Percentiles rank a stretch among this genome's conserved stretches.
These are phyloP conservation scores for Nakazawaea ernobii DNA, from an alignment of 805 yeast species.

Conservation along the genomic window DNA sequence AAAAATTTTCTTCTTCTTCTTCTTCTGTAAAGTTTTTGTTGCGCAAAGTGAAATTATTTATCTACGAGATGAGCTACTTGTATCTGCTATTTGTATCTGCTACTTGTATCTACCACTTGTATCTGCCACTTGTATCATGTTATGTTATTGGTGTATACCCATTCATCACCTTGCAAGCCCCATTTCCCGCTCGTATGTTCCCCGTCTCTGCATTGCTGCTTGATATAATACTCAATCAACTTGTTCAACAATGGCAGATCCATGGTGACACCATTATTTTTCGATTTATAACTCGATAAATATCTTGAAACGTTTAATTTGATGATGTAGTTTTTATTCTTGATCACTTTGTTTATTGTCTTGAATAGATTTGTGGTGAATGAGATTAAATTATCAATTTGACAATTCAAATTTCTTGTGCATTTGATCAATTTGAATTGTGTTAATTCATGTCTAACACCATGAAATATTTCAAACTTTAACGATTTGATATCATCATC, in stretches of 20 bases:
- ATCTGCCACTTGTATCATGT: too few species aligned
- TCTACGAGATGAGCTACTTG: too few species aligned
- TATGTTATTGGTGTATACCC: constrained; percentile 17
- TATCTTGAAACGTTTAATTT: constrained; percentile 1
- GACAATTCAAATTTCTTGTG: constrained; percentile 5
- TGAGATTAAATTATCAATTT: background rate
- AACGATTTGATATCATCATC: background rate
- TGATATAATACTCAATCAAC: constrained; percentile 9
- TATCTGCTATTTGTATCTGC: too few species aligned
- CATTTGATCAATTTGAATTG: background rate
- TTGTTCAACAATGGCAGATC: background rate
- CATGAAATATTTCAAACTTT: constrained; percentile 4
- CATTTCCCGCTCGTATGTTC: too few species aligned
- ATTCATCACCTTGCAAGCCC: constrained; percentile 5
- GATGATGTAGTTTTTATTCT: background rate
- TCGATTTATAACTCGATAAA: background rate
- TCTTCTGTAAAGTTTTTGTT: too few species aligned
- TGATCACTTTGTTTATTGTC: background rate
- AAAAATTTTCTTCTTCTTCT: too few species aligned
- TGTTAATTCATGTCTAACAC: constrained; percentile 5
- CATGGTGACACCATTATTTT: constrained; percentile 1
- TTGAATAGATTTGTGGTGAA: background rate
- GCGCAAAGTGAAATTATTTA: too few species aligned
- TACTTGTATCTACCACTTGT: too few species aligned
- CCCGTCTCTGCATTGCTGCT: too few species aligned